A percentile compares a stretch with the other conserved stretches of the same genome.
Conservation (phyloP, 2,329 filamentous ascomycete species). For the Chaetomiaceae sp. region DNA sequence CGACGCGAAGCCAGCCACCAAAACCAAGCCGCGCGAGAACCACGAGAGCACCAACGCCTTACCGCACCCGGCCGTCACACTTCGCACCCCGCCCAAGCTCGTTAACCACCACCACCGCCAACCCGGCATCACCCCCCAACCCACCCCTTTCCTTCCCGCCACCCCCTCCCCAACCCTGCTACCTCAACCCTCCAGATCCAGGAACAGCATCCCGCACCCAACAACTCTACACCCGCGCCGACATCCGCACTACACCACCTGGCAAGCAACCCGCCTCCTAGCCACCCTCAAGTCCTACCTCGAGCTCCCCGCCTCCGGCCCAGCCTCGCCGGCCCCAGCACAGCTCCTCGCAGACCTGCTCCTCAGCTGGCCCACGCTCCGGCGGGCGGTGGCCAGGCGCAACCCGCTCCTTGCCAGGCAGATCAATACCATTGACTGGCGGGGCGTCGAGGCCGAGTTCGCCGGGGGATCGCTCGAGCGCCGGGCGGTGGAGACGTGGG, state of each 20-base stretch:
- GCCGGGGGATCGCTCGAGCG: background rate
- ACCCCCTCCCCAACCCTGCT: no score
- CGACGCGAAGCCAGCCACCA: background rate
- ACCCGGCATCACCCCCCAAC: no score
- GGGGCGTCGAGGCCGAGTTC: background rate
- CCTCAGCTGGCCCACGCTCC: background rate
- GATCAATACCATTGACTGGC: constrained; percentile 5
- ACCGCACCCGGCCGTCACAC: no score
- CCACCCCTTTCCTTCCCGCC: no score
- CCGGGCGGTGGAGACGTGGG: background rate
- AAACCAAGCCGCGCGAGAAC: background rate
- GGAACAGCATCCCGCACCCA: background rate
- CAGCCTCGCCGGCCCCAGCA: background rate
- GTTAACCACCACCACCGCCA: no score
- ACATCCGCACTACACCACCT: constrained; percentile 4
- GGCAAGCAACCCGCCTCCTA: background rate
- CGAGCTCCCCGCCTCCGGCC: background rate
- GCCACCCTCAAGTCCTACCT: background rate
- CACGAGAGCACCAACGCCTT: no score
- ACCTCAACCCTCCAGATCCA: background rate
- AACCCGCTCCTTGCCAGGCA: background rate
- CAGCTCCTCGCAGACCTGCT: background rate
- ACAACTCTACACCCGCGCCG: no score
- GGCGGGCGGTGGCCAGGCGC: background rate
- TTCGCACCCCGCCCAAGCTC: no score